Conservation (phyloP, 768 basidiomycete genomes). For the Pleurotus pulmonarius region DNA sequence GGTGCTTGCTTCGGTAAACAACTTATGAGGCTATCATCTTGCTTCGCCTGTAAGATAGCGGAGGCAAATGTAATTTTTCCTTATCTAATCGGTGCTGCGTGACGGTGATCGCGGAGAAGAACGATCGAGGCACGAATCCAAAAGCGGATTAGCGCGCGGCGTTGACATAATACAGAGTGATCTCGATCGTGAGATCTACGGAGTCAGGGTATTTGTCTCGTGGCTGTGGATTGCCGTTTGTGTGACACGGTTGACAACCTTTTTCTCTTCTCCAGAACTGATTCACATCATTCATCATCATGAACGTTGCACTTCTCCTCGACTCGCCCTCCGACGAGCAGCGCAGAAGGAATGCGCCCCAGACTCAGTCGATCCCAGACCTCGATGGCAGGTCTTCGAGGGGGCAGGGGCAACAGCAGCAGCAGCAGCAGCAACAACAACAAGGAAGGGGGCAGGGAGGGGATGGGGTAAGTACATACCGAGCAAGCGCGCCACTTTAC, state of each 20-base stretch:
- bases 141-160: slow-evolving; percentile 2
- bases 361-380: not conserved
- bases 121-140: slow-evolving; percentile 6
- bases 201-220: not conserved
- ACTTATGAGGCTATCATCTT: not conserved
- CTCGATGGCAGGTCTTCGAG: slow-evolving; percentile 17
- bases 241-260: not conserved
- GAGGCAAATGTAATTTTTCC: not conserved
- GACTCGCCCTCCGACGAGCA: slow-evolving; percentile 63
- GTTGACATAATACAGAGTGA: slow-evolving; percentile 9
- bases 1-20: no score
- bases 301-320: slow-evolving; percentile 65
- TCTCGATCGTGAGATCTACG: slow-evolving; percentile 9
- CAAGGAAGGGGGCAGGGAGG: slow-evolving; percentile 3
- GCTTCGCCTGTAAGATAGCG: not conserved
- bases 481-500: slow-evolving; percentile 16
- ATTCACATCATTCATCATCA: slow-evolving; percentile 6
- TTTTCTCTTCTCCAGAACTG: slow-evolving; percentile 1
- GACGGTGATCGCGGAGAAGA: slow-evolving; percentile 8
- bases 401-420: slow-evolving; percentile 23
- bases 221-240: slow-evolving; percentile 9
- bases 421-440: slow-evolving; percentile 18
- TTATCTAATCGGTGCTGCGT: no score
- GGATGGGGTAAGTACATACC: slow-evolving; percentile 8
- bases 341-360: not conserved